Evolutionary conservation across 768 basidiomycete species (phyloP), one percentile per base, ranked within the genome.

Genomic region (Leccinum uliginosum): DNA sequence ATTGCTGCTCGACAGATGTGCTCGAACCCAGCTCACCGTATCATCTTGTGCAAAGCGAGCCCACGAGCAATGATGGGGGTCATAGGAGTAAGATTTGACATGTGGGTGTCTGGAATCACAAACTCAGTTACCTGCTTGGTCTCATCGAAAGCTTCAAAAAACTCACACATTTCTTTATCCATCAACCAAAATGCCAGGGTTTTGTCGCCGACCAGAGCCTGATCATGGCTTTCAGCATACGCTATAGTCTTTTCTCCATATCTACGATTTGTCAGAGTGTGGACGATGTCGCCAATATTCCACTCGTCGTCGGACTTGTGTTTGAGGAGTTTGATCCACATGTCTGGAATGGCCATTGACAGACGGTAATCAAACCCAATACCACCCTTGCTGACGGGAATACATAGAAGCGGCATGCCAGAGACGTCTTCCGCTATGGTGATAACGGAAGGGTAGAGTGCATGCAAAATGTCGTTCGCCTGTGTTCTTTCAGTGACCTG

Each of bases 111-210:
- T 93, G 53, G 34, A 10, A 50, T 46, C 59, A 46, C 58, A 48
- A 52, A 27, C 40, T 48, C 53, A 26, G 23, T 43, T 12, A 40
- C 21, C 6, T 17, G 23, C 29, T 29, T 23, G 21, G 43, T 35
- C 29, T 6, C 35, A 1, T 35, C 38, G 32, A 26, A 24, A 21
- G 54, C 8, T 21, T 48, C 1, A 19, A 32, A 78, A 19, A 32
- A 78, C 84, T 64, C 79, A 94, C 95, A 98, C 97, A 99, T 99
- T 74, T 98, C 97, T 74, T 96, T 96, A 74, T 99, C 97, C 97
- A 99, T 99, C 56, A 98, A 74, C 97, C 97, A 99, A 74, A 99
- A 99, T 4, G 97, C 97, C 46, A 99, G 67, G 3, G 96, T 98
- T 78, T 99, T 99, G 76, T 99, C 97, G 12, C 97, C 97, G 0